Conservation (phyloP, 345 rosid species). For the Schrenkiella parvula region DNA sequence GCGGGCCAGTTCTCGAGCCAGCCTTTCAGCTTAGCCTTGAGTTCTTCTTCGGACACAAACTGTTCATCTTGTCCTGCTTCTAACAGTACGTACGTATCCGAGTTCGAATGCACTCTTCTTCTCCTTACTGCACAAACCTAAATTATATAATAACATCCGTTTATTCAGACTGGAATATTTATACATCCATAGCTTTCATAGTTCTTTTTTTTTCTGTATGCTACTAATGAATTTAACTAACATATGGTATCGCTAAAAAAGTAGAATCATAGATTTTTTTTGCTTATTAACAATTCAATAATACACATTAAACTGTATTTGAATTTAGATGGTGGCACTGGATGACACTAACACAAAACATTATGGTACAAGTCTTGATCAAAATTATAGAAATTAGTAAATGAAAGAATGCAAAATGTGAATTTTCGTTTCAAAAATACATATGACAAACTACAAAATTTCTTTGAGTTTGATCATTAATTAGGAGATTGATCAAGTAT, state of each 20-base stretch:
- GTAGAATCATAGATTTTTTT: too few relatives aligned
- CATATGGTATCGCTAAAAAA: background rate
- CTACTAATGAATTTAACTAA: background rate
- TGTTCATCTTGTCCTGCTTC: constrained; percentile 82
- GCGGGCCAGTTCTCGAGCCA: constrained; percentile 78
- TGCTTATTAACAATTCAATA: too few relatives aligned
- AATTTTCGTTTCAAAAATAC: background rate
- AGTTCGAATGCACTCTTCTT: constrained; percentile 45
- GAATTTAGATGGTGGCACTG: too few relatives aligned
- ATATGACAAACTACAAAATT: background rate
- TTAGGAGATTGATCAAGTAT: too few relatives aligned
- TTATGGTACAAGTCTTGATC: too few relatives aligned
- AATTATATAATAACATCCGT: background rate
- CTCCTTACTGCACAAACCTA: constrained; percentile 55
- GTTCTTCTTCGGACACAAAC: constrained; percentile 77
- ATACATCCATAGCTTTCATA: background rate
- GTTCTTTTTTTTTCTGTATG: background rate
- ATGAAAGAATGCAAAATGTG: too few relatives aligned
- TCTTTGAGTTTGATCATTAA: background rate
- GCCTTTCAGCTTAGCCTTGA: constrained; percentile 51
- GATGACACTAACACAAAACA: too few relatives aligned
- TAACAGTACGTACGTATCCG: constrained; percentile 66
- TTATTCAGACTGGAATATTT: background rate
- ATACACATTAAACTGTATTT: too few relatives aligned
- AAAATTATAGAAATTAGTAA: too few relatives aligned